Conservation (phyloP, 768 basidiomycete species). For the Amyloporia xantha region DNA sequence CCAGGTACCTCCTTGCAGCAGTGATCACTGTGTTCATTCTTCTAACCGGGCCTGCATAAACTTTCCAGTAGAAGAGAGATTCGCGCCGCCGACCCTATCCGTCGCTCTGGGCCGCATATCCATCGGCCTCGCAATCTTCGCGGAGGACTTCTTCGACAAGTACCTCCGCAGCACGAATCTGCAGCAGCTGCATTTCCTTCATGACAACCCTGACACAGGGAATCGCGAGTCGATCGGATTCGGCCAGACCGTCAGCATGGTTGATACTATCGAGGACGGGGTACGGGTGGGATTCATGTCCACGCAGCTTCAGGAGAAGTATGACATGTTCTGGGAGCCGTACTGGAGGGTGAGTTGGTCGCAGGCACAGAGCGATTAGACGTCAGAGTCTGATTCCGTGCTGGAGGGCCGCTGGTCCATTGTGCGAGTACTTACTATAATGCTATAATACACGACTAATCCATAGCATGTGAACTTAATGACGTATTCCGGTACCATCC, state of each 20-base stretch:
- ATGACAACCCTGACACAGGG: background rate
- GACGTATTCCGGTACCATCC: too few relatives aligned
- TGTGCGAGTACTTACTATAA: too few relatives aligned
- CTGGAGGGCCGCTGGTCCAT: too few relatives aligned
- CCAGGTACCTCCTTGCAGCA: too few relatives aligned
- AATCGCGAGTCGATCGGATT: background rate
- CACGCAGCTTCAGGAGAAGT: background rate
- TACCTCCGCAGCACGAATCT: constrained; percentile 3
- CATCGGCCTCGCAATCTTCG: background rate
- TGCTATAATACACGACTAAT: too few relatives aligned
- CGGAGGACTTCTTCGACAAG: constrained; percentile 8
- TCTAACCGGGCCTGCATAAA: too few relatives aligned
- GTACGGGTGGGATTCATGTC: background rate
- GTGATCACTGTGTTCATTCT: too few relatives aligned
- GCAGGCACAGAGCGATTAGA: too few relatives aligned
- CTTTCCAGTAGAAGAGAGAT: background rate
- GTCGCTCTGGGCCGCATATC: background rate
- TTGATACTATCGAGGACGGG: background rate
- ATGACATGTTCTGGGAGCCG: constrained; percentile 6
- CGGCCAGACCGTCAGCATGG: background rate
- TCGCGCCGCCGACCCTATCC: background rate
- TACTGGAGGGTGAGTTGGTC: background rate
- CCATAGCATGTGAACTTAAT: too few relatives aligned
- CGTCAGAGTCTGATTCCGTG: too few relatives aligned
- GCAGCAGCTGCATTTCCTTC: constrained; percentile 7